Percentiles rank a stretch among this genome's conserved stretches.
Conservation (phyloP, 495 filamentous ascomycete species). For the Penicillium ucsense region DNA sequence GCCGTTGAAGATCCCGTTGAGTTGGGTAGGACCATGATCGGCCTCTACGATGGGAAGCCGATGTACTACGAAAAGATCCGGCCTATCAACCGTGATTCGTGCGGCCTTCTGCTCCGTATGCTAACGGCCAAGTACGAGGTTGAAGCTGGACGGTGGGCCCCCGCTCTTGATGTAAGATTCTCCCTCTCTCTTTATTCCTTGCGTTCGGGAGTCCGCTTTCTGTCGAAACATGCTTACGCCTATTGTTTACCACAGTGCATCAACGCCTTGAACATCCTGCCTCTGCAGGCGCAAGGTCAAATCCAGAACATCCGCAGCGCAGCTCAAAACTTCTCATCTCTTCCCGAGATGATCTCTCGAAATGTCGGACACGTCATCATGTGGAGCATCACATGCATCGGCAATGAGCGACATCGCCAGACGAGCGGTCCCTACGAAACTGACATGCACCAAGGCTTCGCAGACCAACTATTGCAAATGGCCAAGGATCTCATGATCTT, state of each 20-base stretch:
- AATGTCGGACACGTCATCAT: conserved; percentile 83
- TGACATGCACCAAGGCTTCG: conserved; percentile 57
- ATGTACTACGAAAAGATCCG: conserved; percentile 64
- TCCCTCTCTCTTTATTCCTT: not conserved
- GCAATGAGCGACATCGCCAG: conserved; percentile 59
- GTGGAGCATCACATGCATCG: conserved; percentile 84
- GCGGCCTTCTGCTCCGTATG: conserved; percentile 65
- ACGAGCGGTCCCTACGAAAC: conserved; percentile 59
- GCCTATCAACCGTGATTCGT: conserved; percentile 56
- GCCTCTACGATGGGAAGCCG: conserved; percentile 65
- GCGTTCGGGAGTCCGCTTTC: not conserved
- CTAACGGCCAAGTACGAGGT: conserved; percentile 64
- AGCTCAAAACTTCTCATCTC: conserved; percentile 64
- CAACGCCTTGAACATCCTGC: conserved; percentile 62
- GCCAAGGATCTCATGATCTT: conserved; percentile 88
- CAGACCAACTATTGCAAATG: conserved; percentile 60
- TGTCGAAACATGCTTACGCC: not conserved
- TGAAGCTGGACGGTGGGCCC: conserved; percentile 60
- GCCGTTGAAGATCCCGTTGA: conserved; percentile 76
- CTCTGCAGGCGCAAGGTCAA: conserved; percentile 58
- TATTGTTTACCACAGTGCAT: conserved; percentile 50
- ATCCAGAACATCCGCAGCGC: conserved; percentile 61
- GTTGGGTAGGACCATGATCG: conserved; percentile 69
- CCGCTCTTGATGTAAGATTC: conserved; percentile 69
- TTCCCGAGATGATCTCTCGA: conserved; percentile 67